A percentile compares a stretch with the other conserved stretches of the same genome.
These are phyloP conservation scores for Cyclotella atomus DNA, from an alignment of 108 stramenopile species.

Conservation along the genomic window DNA sequence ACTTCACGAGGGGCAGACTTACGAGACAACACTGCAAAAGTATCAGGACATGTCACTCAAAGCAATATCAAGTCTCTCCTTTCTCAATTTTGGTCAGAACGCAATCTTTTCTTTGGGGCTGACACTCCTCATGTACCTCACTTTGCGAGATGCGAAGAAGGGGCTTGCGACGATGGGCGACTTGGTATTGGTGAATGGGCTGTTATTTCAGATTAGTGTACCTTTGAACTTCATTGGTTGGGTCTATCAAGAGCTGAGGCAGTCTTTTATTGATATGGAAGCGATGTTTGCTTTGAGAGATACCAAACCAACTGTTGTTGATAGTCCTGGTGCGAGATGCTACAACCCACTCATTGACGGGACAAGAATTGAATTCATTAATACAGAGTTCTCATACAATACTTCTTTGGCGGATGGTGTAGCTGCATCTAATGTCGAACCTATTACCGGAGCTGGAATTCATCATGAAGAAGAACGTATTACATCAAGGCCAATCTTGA, in stretches of 20 bases:
- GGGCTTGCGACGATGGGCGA: slow-evolving; percentile 96
- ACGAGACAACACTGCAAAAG: slow-evolving; percentile 81
- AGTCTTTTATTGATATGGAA: slow-evolving; percentile 97
- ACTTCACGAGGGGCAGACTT: slow-evolving; percentile 86
- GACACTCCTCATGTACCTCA: slow-evolving; percentile 93
- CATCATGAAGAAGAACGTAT: slow-evolving; percentile 5
- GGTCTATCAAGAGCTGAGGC: slow-evolving; percentile 94
- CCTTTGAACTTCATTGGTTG: slow-evolving; percentile 97
- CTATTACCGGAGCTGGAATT: neutral
- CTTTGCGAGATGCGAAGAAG: slow-evolving; percentile 75
- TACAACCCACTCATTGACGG: slow-evolving; percentile 69
- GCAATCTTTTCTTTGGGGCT: slow-evolving; percentile 92
- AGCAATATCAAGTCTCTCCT: slow-evolving; percentile 87
- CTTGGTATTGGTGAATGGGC: slow-evolving; percentile 97
- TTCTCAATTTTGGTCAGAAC: slow-evolving; percentile 97
- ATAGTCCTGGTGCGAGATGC: slow-evolving; percentile 23
- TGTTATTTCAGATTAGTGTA: slow-evolving; percentile 97
- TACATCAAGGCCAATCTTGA: slow-evolving; percentile 62
- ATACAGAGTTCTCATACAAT: slow-evolving; percentile 78
- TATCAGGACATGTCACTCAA: slow-evolving; percentile 94
- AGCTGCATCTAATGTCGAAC: neutral
- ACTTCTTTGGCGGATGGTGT: neutral
- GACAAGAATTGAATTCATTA: slow-evolving; percentile 67
- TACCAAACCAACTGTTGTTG: slow-evolving; percentile 63
- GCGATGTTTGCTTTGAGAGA: slow-evolving; percentile 90